Percentiles rank a stretch among this genome's conserved stretches.
These are phyloP conservation scores for Fusarium anguioides DNA, from an alignment of 2,329 filamentous ascomycete genomes.

Conservation along the genomic window DNA sequence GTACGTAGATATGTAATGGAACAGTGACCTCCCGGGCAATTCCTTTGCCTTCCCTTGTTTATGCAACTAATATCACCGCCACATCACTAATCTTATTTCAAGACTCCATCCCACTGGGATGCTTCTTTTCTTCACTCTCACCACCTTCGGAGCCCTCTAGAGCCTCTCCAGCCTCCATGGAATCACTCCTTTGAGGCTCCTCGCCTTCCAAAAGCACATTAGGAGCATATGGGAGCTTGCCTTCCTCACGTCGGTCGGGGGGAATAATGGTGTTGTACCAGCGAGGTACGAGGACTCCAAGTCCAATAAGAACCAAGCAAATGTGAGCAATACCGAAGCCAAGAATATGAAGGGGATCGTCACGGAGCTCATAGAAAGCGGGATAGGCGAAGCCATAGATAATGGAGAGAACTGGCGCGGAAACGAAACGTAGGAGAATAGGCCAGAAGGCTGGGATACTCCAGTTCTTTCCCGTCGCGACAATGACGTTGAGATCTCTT, in stretches of 20 bases:
- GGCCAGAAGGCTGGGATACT: constrained; percentile 64
- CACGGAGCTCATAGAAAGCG: constrained; percentile 58
- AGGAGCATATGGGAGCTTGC: constrained; percentile 48
- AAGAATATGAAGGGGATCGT: constrained; percentile 62
- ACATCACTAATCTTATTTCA: neutral
- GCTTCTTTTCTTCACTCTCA: constrained; percentile 31
- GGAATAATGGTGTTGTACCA: constrained; percentile 67
- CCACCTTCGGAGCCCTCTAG: constrained; percentile 3
- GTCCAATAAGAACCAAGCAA: constrained; percentile 57
- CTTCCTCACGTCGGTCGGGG: constrained; percentile 57
- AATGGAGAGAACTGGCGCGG: constrained; percentile 61
- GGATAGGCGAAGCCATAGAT: constrained; percentile 65
- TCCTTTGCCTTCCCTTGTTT: neutral
- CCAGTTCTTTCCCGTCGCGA: constrained; percentile 67
- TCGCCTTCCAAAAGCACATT: constrained; percentile 35
- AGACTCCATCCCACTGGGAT: neutral
- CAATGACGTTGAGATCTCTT: constrained; percentile 64
- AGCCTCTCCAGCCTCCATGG: constrained; percentile 26
- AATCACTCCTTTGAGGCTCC: constrained; percentile 29
- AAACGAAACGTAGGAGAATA: constrained; percentile 61
- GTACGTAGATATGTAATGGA: no score
- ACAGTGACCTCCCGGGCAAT: neutral
- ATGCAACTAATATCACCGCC: neutral
- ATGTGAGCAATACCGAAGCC: constrained; percentile 62
- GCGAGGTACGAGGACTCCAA: constrained; percentile 63